Conservation (phyloP, 352 stramenopile species). For the Phytophthora palmivora region DNA sequence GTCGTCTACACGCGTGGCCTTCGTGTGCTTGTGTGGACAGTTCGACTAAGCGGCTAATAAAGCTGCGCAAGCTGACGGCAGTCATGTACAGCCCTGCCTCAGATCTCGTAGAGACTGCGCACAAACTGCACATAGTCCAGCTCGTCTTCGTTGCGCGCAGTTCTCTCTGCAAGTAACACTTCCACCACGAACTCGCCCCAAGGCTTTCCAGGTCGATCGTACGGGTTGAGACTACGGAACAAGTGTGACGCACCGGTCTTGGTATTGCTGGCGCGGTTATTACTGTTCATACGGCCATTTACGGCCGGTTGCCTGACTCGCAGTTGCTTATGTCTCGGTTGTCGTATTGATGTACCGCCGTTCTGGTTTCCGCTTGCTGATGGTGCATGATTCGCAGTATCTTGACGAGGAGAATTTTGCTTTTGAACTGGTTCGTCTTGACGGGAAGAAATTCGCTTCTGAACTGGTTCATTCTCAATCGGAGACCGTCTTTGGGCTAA, state of each 20-base stretch:
- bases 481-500: background rate
- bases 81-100: conserved; percentile 7
- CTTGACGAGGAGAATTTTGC: background rate
- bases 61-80: too few relatives aligned
- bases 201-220: conserved; percentile 21
- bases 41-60: conserved; percentile 18
- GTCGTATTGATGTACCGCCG: conserved; percentile 1
- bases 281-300: background rate
- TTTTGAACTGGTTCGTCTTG: conserved; percentile 3
- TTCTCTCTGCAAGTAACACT: conserved; percentile 35
- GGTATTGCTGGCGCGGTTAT: background rate
- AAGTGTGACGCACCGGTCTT: background rate
- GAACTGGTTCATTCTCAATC: background rate
- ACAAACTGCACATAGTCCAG: conserved; percentile 43
- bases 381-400: conserved; percentile 6
- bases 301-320: conserved; percentile 10
- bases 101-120: conserved; percentile 38
- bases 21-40: conserved; percentile 23
- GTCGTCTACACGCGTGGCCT: conserved; percentile 10
- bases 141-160: conserved; percentile 36
- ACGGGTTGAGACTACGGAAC: conserved; percentile 21
- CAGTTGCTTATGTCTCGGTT: conserved; percentile 11
- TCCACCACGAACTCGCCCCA: conserved; percentile 41
- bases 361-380: conserved; percentile 3
- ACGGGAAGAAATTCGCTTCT: conserved; percentile 1